These are phyloP conservation scores for Pythium pyrilobum DNA, from an alignment of 352 stramenopile species.

Conservation along the genomic window DNA sequence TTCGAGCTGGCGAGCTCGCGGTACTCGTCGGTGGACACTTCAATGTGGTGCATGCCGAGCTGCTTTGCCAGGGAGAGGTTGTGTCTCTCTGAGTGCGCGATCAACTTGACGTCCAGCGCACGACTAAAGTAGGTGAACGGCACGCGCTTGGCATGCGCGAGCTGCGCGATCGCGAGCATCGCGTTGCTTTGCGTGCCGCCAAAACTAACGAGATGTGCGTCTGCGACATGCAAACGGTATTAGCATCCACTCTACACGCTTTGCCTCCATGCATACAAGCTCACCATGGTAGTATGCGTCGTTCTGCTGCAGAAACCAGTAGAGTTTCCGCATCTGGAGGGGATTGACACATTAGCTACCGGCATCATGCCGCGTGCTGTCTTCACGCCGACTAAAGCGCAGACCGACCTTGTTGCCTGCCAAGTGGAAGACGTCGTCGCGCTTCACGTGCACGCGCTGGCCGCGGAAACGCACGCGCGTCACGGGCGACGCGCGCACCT, in stretches of 20 bases:
- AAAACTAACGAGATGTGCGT: conserved; percentile 66
- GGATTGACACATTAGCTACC: not conserved
- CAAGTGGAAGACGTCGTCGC: conserved; percentile 76
- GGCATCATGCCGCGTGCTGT: not conserved
- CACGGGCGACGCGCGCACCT: conserved; percentile 37
- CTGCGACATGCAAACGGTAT: not conserved
- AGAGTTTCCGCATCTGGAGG: conserved; percentile 78
- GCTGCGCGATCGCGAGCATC: conserved; percentile 79
- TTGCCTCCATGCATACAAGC: too few relatives aligned
- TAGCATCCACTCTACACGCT: too few relatives aligned
- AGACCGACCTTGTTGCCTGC: conserved; percentile 71
- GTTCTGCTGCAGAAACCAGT: conserved; percentile 66
- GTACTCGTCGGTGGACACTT: conserved; percentile 40
- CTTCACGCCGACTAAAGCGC: too few relatives aligned
- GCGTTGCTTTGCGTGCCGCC: conserved; percentile 82
- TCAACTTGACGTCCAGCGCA: conserved; percentile 19
- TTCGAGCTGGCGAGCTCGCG: conserved; percentile 33
- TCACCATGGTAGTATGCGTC: conserved; percentile 48
- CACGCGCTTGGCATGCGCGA: conserved; percentile 58
- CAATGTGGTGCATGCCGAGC: conserved; percentile 67
- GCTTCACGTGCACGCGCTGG: conserved; percentile 75
- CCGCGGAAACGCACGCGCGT: conserved; percentile 60
- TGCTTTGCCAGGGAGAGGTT: conserved; percentile 42
- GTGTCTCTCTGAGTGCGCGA: not conserved
- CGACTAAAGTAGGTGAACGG: conserved; percentile 87